phyloP scores from a whole-genome alignment of 345 rosid species.

The Sisymbrium irio region DNA sequence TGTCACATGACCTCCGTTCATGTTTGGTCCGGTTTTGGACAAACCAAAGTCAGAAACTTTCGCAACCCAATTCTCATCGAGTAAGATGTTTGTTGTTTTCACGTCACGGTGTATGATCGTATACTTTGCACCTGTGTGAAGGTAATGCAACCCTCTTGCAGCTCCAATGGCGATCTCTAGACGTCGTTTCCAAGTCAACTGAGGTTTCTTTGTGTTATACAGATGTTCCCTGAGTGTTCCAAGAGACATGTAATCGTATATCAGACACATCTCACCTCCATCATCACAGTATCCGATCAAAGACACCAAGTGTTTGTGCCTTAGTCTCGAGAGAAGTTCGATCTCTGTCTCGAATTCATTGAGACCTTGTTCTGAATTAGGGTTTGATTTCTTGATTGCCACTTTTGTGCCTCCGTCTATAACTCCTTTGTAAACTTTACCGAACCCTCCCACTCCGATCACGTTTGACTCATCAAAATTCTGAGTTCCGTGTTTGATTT shows the following conservation, averaged over 20 bases:
- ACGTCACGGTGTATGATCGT: constrained; percentile 94
- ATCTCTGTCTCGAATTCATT: constrained; percentile 81
- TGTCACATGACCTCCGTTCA: constrained; percentile 80
- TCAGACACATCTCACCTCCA: constrained; percentile 78
- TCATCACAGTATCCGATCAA: constrained; percentile 88
- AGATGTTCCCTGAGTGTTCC: constrained; percentile 85
- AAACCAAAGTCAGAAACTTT: constrained; percentile 88
- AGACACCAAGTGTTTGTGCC: constrained; percentile 92
- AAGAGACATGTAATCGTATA: constrained; percentile 85
- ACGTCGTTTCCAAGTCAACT: constrained; percentile 65
- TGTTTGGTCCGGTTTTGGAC: constrained; percentile 77
- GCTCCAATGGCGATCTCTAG: constrained; percentile 80
- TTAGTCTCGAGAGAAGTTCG: constrained; percentile 80
- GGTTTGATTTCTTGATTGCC: constrained; percentile 86
- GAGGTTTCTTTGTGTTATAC: constrained; percentile 54
- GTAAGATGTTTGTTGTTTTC: constrained; percentile 85
- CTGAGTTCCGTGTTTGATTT: constrained; percentile 63
- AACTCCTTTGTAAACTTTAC: constrained; percentile 82
- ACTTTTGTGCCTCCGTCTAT: constrained; percentile 61
- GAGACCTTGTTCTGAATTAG: constrained; percentile 78
- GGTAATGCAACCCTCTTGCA: constrained; percentile 86
- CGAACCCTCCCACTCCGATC: constrained; percentile 89
- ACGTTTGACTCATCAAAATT: constrained; percentile 66
- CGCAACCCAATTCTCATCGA: constrained; percentile 86
- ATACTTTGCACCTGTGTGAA: constrained; percentile 88